Evolutionary conservation across 2,329 filamentous ascomycete genomes (phyloP).

Genomic region (Microthyrium microscopicum): DNA sequence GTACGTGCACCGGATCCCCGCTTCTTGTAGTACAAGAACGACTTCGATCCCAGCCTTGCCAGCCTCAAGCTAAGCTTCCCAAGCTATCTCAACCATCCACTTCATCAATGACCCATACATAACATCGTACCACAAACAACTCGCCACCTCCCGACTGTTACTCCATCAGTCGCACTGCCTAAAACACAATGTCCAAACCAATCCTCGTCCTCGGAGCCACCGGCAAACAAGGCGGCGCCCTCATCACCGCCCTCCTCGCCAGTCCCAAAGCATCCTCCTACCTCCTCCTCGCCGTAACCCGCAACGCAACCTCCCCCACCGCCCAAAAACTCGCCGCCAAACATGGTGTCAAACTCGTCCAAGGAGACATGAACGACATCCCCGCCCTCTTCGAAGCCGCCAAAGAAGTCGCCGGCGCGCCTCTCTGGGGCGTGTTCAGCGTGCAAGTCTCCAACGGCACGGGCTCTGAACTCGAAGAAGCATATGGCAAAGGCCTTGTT

Average conservation of each 20-base stretch:
- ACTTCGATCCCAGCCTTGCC: too few relatives aligned
- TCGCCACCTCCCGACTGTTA: too few relatives aligned
- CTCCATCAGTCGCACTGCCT: too few relatives aligned
- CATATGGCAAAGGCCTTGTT: constrained; percentile 41
- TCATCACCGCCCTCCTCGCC: constrained; percentile 25
- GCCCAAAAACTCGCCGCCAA: constrained; percentile 32
- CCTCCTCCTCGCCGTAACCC: constrained; percentile 43
- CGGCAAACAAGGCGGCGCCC: constrained; percentile 29
- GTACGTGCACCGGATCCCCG: too few relatives aligned
- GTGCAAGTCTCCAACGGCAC: constrained; percentile 31
- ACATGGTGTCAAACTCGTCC: constrained; percentile 36
- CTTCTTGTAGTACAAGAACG: too few relatives aligned
- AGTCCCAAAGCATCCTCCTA: constrained; percentile 20
- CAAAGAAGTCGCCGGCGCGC: constrained; percentile 17
- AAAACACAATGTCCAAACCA: constrained; percentile 21
- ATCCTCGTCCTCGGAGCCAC: constrained; percentile 29
- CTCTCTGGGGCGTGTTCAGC: constrained; percentile 44
- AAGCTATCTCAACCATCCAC: too few relatives aligned
- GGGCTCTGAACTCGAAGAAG: constrained; percentile 30
- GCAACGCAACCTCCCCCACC: constrained; percentile 33
- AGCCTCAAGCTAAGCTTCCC: too few relatives aligned
- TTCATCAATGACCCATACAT: too few relatives aligned
- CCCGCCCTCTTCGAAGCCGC: constrained; percentile 33
- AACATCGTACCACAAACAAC: too few relatives aligned
- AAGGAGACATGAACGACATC: constrained; percentile 39